Conservation (phyloP, 805 yeast genomes). For the Ogataea salicorniae region DNA sequence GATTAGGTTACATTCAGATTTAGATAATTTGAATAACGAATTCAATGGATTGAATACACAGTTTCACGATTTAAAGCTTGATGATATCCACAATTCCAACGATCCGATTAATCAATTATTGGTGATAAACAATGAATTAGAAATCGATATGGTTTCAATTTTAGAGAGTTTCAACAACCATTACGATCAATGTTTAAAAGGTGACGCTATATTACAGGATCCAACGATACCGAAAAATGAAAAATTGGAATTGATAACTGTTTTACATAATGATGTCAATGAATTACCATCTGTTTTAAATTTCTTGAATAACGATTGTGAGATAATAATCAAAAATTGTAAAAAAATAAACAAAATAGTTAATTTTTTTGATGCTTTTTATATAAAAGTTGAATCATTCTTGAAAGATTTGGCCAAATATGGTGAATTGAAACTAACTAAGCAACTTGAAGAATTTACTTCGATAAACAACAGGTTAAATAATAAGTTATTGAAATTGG, state of each 20-base stretch:
- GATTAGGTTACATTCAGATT: constrained; percentile 22
- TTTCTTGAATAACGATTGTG: constrained; percentile 38
- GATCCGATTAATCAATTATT: constrained; percentile 23
- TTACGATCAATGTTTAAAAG: constrained; percentile 70
- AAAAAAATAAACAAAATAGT: constrained; percentile 22
- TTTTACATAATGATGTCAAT: constrained; percentile 45
- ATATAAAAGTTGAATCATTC: constrained; percentile 14
- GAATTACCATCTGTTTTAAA: constrained; percentile 55
- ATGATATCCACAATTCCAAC: constrained; percentile 12
- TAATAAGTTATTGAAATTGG: constrained; percentile 8
- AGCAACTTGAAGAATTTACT: constrained; percentile 15
- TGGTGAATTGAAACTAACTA: constrained; percentile 24
- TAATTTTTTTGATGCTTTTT: constrained; percentile 17
- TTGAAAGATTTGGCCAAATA: constrained; percentile 24
- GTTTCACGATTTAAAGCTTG: constrained; percentile 21
- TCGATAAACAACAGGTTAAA: constrained; percentile 9
- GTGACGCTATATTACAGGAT: constrained; percentile 34
- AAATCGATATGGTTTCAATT: constrained; percentile 63
- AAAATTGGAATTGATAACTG: constrained; percentile 37
- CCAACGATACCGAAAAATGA: constrained; percentile 24
- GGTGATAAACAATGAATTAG: constrained; percentile 44
- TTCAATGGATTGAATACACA: constrained; percentile 22
- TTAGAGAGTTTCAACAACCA: constrained; percentile 73
- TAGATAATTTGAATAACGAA: constrained; percentile 21
- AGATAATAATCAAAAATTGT: constrained; percentile 25